Base-by-base conservation (phyloP, 2,329 filamentous ascomycete genomes). In the Annulohypoxylon truncatum region DNA sequence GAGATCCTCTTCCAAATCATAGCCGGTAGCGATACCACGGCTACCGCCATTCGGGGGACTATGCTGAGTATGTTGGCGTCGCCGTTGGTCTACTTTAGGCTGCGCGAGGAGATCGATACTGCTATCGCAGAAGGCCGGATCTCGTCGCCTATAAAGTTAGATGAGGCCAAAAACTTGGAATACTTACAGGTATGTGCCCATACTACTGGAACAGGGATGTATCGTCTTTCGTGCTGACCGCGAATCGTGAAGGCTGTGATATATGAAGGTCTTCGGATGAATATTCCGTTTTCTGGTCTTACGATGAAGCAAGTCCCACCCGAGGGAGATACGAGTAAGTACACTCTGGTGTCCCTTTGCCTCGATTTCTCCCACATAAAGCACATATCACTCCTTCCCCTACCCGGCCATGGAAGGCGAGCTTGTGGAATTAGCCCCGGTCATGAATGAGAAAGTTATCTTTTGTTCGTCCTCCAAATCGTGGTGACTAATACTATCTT, bases 11-110 rank as follows among this genome's bases (percentile, higher is more conserved):
- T 71, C 40, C 62, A 66, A 57, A 60, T 73, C 58, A 78, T 84
- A 1, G 83, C 84, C 2, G 85, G 85, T 3, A 82, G 82, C 2
- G 85, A 87, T 64, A 85, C 82, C 12, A 84, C 84, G 0, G 81
- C 84, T 0, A 82, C 81, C 0, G 79, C 81, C 1, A 77, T 87
- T 4, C 81, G 84, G 1, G 76, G 80, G 29, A 83, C 80, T 7
- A 61, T 86, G 56, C 77, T 85, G 15, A 80, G 81, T 71, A 71
- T 86, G 64, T 77, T 81, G 26, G 81, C 80, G 6, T 80, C 79
- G 29, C 83, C 83, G 0, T 76, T 76, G 0, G 77, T 82, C 0
- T 80, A 82, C 56, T 54, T 68, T 2, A 79, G 78, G 18, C 73
- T 87, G 0, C 79, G 81, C n/a, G 72, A 71, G 0, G 84, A 86